Conservation (phyloP, 2,329 filamentous ascomycete genomes). For the Fusarium acutatum region DNA sequence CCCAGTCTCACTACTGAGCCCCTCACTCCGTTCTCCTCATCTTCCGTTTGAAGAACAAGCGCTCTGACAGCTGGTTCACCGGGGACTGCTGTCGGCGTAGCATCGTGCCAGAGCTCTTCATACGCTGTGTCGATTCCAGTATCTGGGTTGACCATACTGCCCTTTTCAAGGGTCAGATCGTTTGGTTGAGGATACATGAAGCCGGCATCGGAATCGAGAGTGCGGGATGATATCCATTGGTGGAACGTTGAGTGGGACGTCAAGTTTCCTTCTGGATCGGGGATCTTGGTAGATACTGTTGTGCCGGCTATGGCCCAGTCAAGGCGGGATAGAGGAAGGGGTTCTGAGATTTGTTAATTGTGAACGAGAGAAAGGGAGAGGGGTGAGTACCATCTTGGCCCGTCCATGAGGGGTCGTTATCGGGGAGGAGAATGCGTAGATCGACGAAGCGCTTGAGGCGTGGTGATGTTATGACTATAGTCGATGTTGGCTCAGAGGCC, state of each 20-base stretch:
- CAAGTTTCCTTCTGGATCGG: slow-evolving; percentile 38
- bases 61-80: not conserved
- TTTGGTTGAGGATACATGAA: slow-evolving; percentile 59
- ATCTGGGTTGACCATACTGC: slow-evolving; percentile 66
- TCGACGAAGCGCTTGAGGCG: slow-evolving; percentile 65
- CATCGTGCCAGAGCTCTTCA: slow-evolving; percentile 72
- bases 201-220: slow-evolving; percentile 61
- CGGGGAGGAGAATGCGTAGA: slow-evolving; percentile 59
- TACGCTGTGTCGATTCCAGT: slow-evolving; percentile 63
- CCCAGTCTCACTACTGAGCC: slow-evolving; percentile 65
- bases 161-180: slow-evolving; percentile 62
- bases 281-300: slow-evolving; percentile 50
- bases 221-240: slow-evolving; percentile 69
- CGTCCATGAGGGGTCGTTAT: slow-evolving; percentile 23
- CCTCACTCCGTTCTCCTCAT: slow-evolving; percentile 40
- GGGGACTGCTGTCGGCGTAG: slow-evolving; percentile 43
- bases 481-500: slow-evolving; percentile 68
- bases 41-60: slow-evolving; percentile 18
- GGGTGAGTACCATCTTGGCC: slow-evolving; percentile 25
- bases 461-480: slow-evolving; percentile 70
- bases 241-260: slow-evolving; percentile 57
- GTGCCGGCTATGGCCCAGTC: slow-evolving; percentile 74
- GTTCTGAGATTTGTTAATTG: slow-evolving; percentile 14
- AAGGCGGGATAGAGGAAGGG: slow-evolving; percentile 48
- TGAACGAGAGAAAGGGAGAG: too few relatives aligned